Conservation (phyloP, 2,329 filamentous ascomycete species). For the Didymella pomorum region DNA sequence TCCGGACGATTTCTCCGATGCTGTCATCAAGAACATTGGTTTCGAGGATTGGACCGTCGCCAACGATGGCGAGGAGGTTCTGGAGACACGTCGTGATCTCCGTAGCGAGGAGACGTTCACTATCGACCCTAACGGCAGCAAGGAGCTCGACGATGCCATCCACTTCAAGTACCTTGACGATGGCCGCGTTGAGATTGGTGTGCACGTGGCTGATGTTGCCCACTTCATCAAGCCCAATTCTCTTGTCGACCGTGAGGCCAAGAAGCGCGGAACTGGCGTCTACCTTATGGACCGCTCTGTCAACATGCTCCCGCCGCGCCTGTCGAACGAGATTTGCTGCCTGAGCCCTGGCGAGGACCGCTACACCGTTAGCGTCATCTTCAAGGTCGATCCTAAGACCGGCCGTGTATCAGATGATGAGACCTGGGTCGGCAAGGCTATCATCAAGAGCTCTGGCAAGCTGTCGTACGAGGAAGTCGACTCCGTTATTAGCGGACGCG, state of each 20-base stretch:
- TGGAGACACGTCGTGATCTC: slow-evolving; percentile 86
- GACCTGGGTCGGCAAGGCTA: slow-evolving; percentile 90
- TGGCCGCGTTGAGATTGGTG: slow-evolving; percentile 89
- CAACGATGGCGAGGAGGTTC: slow-evolving; percentile 78
- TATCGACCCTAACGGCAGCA: slow-evolving; percentile 85
- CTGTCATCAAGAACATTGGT: slow-evolving; percentile 90
- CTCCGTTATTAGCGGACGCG: slow-evolving; percentile 73
- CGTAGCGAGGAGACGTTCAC: slow-evolving; percentile 88
- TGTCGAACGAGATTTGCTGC: slow-evolving; percentile 88
- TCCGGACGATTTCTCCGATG: slow-evolving; percentile 96
- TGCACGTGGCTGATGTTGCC: slow-evolving; percentile 93
- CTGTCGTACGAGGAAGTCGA: slow-evolving; percentile 88
- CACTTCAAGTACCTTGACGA: slow-evolving; percentile 86
- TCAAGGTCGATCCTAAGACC: slow-evolving; percentile 84
- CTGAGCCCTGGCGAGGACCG: slow-evolving; percentile 87
- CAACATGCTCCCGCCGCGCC: slow-evolving; percentile 84
- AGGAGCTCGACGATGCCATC: slow-evolving; percentile 89
- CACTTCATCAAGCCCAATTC: slow-evolving; percentile 98
- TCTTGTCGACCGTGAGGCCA: slow-evolving; percentile 93
- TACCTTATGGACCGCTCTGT: slow-evolving; percentile 91
- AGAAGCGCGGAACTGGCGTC: slow-evolving; percentile 96
- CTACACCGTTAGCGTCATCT: slow-evolving; percentile 90
- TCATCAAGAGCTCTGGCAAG: slow-evolving; percentile 91
- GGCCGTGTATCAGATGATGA: slow-evolving; percentile 83
- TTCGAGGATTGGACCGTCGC: slow-evolving; percentile 89